Percentiles rank a stretch among this genome's conserved stretches.
phyloP scores from a whole-genome alignment of 2,329 filamentous ascomycete genomes.

The Capronia americana region DNA sequence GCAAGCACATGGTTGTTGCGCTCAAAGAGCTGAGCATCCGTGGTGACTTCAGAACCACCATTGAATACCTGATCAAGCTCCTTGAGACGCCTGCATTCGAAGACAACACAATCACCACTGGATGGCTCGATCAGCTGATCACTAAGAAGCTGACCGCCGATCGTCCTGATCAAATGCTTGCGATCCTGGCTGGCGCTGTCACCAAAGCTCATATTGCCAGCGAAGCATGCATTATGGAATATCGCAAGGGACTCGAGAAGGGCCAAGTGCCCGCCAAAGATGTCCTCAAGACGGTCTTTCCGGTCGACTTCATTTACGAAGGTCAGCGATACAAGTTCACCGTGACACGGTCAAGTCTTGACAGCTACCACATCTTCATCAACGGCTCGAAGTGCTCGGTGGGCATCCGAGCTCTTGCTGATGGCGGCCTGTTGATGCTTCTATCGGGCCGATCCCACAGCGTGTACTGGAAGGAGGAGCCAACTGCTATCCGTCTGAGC shows the following conservation, averaged over 20 bases:
- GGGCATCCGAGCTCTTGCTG: conserved; percentile 88
- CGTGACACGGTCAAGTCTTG: conserved; percentile 85
- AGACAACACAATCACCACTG: conserved; percentile 98
- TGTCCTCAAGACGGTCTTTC: conserved; percentile 95
- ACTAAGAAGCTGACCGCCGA: conserved; percentile 97
- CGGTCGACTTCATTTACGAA: conserved; percentile 98
- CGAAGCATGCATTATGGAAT: conserved; percentile 85
- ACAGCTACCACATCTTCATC: conserved; percentile 98
- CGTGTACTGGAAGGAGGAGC: conserved; percentile 99
- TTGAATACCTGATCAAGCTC: conserved; percentile 98
- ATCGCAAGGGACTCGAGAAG: conserved; percentile 88
- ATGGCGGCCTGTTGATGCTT: conserved; percentile 90
- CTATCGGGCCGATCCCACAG: conserved; percentile 94
- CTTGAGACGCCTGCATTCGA: conserved; percentile 98
- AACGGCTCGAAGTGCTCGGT: conserved; percentile 97
- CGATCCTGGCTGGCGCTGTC: conserved; percentile 93
- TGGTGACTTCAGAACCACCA: conserved; percentile 97
- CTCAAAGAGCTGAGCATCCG: conserved; percentile 99
- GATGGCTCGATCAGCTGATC: conserved; percentile 98
- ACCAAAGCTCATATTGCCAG: conserved; percentile 96
- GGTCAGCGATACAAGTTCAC: conserved; percentile 97
- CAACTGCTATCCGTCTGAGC: conserved; percentile 90
- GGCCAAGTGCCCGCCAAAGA: conserved; percentile 97
- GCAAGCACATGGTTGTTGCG: conserved; percentile 99
- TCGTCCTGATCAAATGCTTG: conserved; percentile 88